Evolutionary conservation across 73 alveolate species (phyloP).

Genomic region (Tetrahymena malaccensis): DNA sequence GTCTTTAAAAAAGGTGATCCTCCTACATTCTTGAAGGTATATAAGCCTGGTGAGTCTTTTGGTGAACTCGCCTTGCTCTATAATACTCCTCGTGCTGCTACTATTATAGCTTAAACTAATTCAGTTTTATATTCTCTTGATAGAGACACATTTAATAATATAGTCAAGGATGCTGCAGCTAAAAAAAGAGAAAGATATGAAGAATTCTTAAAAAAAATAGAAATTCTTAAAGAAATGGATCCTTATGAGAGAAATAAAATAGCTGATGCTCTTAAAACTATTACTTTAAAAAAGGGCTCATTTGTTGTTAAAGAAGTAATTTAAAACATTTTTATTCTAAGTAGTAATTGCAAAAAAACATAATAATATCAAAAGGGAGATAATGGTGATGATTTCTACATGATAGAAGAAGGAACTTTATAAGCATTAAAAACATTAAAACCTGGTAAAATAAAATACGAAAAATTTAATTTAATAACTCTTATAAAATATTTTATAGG

Average conservation of each 20-base stretch:
- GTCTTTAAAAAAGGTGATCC: slow-evolving; percentile 39
- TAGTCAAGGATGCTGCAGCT: slow-evolving; percentile 86
- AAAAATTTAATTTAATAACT: background rate
- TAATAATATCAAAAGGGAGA: slow-evolving; percentile 69
- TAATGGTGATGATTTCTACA: slow-evolving; percentile 92
- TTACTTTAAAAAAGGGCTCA: slow-evolving; percentile 68
- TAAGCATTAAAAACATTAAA: slow-evolving; percentile 82
- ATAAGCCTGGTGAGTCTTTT: slow-evolving; percentile 81
- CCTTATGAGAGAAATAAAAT: slow-evolving; percentile 95
- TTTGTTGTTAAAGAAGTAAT: slow-evolving; percentile 72
- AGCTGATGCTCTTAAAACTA: slow-evolving; percentile 94
- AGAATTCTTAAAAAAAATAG: slow-evolving; percentile 73
- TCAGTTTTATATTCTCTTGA: slow-evolving; percentile 81
- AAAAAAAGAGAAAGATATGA: slow-evolving; percentile 88
- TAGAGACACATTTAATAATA: slow-evolving; percentile 90
- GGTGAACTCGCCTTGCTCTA: slow-evolving; percentile 87
- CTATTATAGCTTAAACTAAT: slow-evolving; percentile 79
- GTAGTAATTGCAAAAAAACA: background rate
- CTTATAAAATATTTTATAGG: background rate
- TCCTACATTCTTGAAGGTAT: slow-evolving; percentile 42
- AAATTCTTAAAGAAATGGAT: slow-evolving; percentile 71
- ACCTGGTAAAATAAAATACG: slow-evolving; percentile 29
- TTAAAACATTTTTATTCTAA: background rate
- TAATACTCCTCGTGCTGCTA: slow-evolving; percentile 91
- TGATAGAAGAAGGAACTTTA: slow-evolving; percentile 89